Evolutionary conservation across 768 basidiomycete species (phyloP).

Genomic region (Cystobasidium ongulense): DNA sequence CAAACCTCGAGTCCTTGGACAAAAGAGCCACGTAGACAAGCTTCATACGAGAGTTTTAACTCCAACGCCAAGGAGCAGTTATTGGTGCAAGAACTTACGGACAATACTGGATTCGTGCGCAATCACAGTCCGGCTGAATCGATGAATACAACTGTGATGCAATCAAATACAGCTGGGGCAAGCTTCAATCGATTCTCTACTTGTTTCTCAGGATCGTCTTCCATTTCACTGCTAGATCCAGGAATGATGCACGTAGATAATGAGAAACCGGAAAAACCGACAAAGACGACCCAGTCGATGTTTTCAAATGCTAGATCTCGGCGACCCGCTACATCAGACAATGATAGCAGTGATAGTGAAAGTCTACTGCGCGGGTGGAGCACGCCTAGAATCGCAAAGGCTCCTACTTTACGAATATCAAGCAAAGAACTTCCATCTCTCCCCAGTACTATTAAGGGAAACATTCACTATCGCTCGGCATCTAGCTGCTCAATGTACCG

Average conservation of each 20-base stretch:
- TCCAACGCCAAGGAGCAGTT: not conserved
- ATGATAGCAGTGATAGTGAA: not conserved
- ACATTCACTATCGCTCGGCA: not conserved
- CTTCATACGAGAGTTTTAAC: not conserved
- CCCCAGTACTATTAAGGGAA: not conserved
- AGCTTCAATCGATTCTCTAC: slow-evolving; percentile 17
- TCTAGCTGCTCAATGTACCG: not conserved
- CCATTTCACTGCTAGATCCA: not conserved
- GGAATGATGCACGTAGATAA: not conserved
- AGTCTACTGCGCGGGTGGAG: not conserved
- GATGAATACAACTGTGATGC: not conserved
- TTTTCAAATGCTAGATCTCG: not conserved
- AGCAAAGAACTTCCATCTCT: not conserved
- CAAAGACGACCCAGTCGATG: not conserved
- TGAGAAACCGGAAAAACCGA: not conserved
- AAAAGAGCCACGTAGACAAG: not conserved
- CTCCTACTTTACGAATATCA: not conserved
- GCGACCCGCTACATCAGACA: not conserved
- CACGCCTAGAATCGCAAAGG: not conserved
- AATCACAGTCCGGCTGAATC: not conserved
- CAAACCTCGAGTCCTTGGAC: not conserved
- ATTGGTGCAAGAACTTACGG: not conserved
- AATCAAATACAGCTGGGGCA: not conserved
- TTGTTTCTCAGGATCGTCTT: not conserved
- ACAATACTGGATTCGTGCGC: not conserved